Percentiles rank a stretch among this genome's conserved stretches.
Evolutionary conservation across 257 asterid species (phyloP).

Genomic region (Gentiana macrophylla): DNA sequence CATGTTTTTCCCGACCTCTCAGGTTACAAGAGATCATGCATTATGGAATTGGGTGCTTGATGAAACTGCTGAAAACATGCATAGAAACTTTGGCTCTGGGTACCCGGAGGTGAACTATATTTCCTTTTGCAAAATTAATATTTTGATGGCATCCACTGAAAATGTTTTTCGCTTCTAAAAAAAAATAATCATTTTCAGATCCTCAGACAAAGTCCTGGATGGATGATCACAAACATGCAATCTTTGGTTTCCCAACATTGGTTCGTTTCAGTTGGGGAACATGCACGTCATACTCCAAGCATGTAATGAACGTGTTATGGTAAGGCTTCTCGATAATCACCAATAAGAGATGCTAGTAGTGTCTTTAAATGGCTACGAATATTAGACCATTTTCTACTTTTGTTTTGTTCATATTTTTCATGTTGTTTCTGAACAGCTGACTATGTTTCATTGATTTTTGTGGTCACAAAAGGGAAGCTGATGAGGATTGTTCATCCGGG

Average conservation of each 20-base stretch:
- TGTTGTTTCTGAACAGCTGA: too few relatives aligned
- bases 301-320: constrained; percentile 73
- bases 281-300: constrained; percentile 62
- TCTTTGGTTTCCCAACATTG: constrained; percentile 88
- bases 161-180: constrained; percentile 1
- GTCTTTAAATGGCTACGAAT: too few relatives aligned
- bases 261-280: constrained; percentile 99
- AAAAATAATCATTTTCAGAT: constrained; percentile 27
- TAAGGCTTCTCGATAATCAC: constrained; percentile 18
- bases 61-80: constrained; percentile 67
- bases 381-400: neutral
- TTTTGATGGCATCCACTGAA: neutral
- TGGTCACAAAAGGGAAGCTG: constrained; percentile 53
- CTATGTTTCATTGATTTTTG: neutral
- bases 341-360: too few relatives aligned
- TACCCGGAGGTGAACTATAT: constrained; percentile 77
- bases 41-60: constrained; percentile 70
- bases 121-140: constrained; percentile 4
- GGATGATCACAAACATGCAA: constrained; percentile 62
- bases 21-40: constrained; percentile 96
- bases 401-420: neutral
- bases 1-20: constrained; percentile 11
- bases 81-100: constrained; percentile 81
- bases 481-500: constrained; percentile 39
- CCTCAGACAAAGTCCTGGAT: constrained; percentile 94